Evolutionary conservation across 345 rosid species (phyloP), one percentile per base, ranked within the genome.

Genomic region (Salix suchowensis): DNA sequence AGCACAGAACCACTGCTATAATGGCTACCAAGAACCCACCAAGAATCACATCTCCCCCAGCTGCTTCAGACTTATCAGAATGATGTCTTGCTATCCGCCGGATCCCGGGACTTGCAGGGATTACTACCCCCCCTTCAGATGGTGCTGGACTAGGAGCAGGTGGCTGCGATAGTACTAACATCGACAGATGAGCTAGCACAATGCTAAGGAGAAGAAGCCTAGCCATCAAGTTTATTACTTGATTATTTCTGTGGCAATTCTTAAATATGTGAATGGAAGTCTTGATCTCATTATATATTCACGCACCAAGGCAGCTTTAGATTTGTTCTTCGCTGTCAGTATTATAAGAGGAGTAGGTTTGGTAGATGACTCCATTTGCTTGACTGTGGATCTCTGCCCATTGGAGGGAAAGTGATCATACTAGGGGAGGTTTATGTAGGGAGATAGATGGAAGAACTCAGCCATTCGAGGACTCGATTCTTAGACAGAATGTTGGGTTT

Each of bases 11-110:
- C 7, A 69, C 77, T 13, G 66, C 84, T 61, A 81, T 74, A 24
- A 81, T 26, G 16, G 75, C 86, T 37, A 40, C 46, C 40, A 79
- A 36, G 42, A 84, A 82, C 26, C 87, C 87, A 60, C 84, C 86
- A 8, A 85, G 83, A 67, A 84, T 73, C 73, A 85, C 77, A 61
- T 80, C 88, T 28, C 85, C 86, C 18, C 88, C 87, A 0, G 77
- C 87, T 0, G 76, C 83, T 0, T 70, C 70, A 19, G 71, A 67
- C 46, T 50, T 42, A 0, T 76, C 70, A 2, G 65, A 28, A 73
- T 70, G 87, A 71, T 83, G 86, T 83, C 72, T 74, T 28, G 67
- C 76, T 2, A 80, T 69, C 67, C 66, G 66, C 68, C 87, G 76
- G 65, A 60, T 78, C 11, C 36, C 7, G 21, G 7, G 23, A 19